These are phyloP conservation scores for Pyrenophora seminiperda DNA, from an alignment of 2,329 filamentous ascomycete species.

Conservation along the genomic window DNA sequence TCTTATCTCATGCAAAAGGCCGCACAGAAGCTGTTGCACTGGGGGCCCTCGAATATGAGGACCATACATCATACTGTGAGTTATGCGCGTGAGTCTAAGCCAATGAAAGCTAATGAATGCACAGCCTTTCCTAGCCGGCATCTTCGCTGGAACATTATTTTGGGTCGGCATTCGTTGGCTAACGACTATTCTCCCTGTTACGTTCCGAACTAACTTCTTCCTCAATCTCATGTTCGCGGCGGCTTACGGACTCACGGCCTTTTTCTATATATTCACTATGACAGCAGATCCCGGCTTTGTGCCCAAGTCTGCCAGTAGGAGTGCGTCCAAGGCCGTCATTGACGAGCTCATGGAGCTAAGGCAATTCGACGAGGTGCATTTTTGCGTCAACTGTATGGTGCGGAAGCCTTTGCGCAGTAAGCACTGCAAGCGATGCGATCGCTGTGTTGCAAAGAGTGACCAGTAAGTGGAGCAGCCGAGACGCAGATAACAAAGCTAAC, in stretches of 20 bases:
- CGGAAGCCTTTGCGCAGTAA: conserved; percentile 91
- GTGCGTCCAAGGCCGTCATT: conserved; percentile 86
- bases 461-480: conserved; percentile 67
- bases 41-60: conserved; percentile 86
- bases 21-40: conserved; percentile 77
- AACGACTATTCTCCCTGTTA: conserved; percentile 74
- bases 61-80: conserved; percentile 85
- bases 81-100: conserved; percentile 13
- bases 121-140: conserved; percentile 88
- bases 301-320: conserved; percentile 85
- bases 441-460: conserved; percentile 94
- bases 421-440: conserved; percentile 88
- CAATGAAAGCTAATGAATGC: conserved; percentile 14
- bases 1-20: conserved; percentile 76
- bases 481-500: conserved; percentile 20
- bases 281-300: conserved; percentile 88
- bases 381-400: conserved; percentile 94
- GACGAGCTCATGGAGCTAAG: conserved; percentile 81
- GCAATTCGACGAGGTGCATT: conserved; percentile 93
- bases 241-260: conserved; percentile 70
- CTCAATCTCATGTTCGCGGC: conserved; percentile 76
- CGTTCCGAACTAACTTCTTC: conserved; percentile 69
- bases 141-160: conserved; percentile 87
- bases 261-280: conserved; percentile 90
- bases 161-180: conserved; percentile 79